Evolutionary conservation across 2,329 filamentous ascomycete species (phyloP).

Genomic region (Pestalotiopsis sp.): DNA sequence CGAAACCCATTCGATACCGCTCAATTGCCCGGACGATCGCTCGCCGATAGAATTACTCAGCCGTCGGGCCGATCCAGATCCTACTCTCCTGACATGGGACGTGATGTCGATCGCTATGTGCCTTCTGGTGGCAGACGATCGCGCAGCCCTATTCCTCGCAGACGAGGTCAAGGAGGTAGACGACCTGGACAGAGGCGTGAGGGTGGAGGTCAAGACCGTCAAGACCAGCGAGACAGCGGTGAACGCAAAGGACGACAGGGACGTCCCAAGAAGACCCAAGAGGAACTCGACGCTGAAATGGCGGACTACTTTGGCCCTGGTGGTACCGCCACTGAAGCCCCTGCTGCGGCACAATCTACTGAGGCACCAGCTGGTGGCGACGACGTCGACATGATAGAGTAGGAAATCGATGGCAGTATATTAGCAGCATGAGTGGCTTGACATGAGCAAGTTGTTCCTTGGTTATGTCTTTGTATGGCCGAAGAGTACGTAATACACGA

Average conservation of each 20-base stretch:
- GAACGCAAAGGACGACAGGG: conserved; percentile 49
- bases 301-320: conserved; percentile 79
- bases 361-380: conserved; percentile 38
- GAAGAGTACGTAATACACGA: background rate
- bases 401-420: conserved; percentile 14
- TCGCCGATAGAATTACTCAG: conserved; percentile 63
- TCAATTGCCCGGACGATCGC: conserved; percentile 55
- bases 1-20: conserved; percentile 61
- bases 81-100: conserved; percentile 57
- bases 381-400: conserved; percentile 75
- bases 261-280: conserved; percentile 80
- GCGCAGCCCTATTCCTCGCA: conserved; percentile 60
- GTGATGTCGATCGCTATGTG: conserved; percentile 78
- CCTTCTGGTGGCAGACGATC: conserved; percentile 60
- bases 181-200: conserved; percentile 48
- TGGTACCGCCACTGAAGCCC: conserved; percentile 38
- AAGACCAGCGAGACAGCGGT: conserved; percentile 37
- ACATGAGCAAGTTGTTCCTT: background rate
- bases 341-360: conserved; percentile 31
- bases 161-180: conserved; percentile 45
- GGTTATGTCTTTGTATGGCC: background rate
- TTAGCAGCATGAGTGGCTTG: background rate
- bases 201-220: conserved; percentile 31
- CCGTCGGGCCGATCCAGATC: conserved; percentile 65
- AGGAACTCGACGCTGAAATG: conserved; percentile 96